Conservation (phyloP, 139 green algal species). For the Chlorella sp. region DNA sequence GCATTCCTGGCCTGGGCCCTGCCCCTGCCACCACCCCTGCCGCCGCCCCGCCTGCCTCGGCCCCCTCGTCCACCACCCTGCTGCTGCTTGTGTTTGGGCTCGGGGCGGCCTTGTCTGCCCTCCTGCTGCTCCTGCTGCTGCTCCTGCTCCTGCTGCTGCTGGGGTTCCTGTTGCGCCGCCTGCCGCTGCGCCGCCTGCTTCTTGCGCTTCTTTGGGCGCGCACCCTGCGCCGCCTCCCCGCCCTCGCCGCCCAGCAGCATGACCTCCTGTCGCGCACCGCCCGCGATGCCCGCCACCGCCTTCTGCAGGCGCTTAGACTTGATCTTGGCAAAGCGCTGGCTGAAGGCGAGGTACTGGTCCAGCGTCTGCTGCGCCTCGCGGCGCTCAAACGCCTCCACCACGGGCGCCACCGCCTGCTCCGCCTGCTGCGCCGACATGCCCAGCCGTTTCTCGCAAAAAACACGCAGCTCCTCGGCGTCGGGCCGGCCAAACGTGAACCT, state of each 20-base stretch:
- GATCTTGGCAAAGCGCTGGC: constrained; percentile 92
- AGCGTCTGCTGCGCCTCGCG: constrained; percentile 71
- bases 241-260: constrained; percentile 22
- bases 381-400: constrained; percentile 70
- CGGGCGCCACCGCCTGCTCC: constrained; percentile 78
- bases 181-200: background rate
- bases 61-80: no score
- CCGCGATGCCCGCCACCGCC: constrained; percentile 58
- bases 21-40: no score
- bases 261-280: constrained; percentile 44
- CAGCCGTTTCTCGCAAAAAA: constrained; percentile 77
- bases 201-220: background rate
- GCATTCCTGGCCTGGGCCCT: no score
- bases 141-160: background rate
- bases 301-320: constrained; percentile 72
- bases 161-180: background rate
- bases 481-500: constrained; percentile 74
- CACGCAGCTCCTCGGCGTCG: constrained; percentile 68
- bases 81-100: no score
- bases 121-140: background rate
- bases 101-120: no score
- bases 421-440: constrained; percentile 63
- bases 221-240: background rate
- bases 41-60: no score
- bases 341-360: constrained; percentile 80